A percentile compares a stretch with the other conserved stretches of the same genome.
phyloP scores from a whole-genome alignment of 2,329 filamentous ascomycete species.

The Diplodia sapinea region DNA sequence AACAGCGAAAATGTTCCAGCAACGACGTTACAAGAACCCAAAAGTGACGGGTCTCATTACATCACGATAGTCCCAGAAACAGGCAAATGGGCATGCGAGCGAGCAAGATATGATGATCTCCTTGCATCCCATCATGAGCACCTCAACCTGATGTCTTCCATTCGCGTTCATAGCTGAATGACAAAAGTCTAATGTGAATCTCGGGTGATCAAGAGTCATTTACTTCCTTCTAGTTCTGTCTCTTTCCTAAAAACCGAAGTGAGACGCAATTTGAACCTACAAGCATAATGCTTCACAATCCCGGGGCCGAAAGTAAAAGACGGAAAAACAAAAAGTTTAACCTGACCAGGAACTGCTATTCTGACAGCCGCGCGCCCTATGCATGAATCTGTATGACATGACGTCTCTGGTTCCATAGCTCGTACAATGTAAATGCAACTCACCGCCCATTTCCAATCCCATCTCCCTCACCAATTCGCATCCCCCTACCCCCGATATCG shows the following conservation, averaged over 20 bases:
- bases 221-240: not conserved
- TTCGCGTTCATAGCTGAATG: too few relatives aligned
- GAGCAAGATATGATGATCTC: not conserved
- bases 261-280: not conserved
- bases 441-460: constrained; percentile 8
- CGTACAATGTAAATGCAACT: constrained; percentile 25
- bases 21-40: not conserved
- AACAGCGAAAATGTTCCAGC: not conserved
- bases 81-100: constrained; percentile 2
- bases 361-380: constrained; percentile 12
- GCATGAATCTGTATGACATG: not conserved
- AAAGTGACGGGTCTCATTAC: constrained; percentile 9
- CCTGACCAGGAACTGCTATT: not conserved
- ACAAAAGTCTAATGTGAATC: too few relatives aligned
- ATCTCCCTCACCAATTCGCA: not conserved
- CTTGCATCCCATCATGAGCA: not conserved
- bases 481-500: constrained; percentile 1
- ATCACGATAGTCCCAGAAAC: not conserved
- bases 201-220: too few relatives aligned
- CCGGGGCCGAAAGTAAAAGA: not conserved
- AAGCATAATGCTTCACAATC: not conserved
- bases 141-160: not conserved
- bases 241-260: not conserved
- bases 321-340: not conserved
- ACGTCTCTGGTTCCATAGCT: not conserved